A percentile compares a stretch with the other conserved stretches of the same genome.
Conservation (phyloP, 805 yeast genomes). For the Candida boleticola region DNA sequence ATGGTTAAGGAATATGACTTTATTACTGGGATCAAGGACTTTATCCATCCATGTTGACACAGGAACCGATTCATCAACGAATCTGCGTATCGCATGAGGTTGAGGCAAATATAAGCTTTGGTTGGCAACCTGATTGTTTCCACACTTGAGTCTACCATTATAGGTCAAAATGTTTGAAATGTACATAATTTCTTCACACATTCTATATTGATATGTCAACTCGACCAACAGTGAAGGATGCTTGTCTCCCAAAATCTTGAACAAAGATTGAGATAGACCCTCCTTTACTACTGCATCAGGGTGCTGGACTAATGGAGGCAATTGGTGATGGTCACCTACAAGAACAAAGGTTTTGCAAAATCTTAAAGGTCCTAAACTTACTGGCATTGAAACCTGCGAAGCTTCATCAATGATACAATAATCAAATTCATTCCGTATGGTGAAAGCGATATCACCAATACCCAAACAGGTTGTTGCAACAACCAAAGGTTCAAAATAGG, state of each 20-base stretch:
- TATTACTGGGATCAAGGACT: slow-evolving; percentile 51
- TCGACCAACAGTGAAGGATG: slow-evolving; percentile 78
- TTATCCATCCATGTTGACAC: slow-evolving; percentile 51
- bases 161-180: slow-evolving; percentile 80
- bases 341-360: slow-evolving; percentile 76
- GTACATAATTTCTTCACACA: slow-evolving; percentile 87
- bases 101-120: slow-evolving; percentile 53
- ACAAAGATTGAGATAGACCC: slow-evolving; percentile 74
- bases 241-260: slow-evolving; percentile 66
- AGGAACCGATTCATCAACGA: slow-evolving; percentile 6
- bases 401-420: slow-evolving; percentile 97
- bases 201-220: slow-evolving; percentile 81
- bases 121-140: slow-evolving; percentile 58
- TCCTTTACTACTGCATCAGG: slow-evolving; percentile 58
- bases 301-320: slow-evolving; percentile 79
- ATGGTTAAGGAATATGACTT: slow-evolving; percentile 78
- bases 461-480: slow-evolving; percentile 91
- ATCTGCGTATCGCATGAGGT: slow-evolving; percentile 20
- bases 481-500: slow-evolving; percentile 58
- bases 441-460: slow-evolving; percentile 60
- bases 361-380: slow-evolving; percentile 83
- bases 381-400: slow-evolving; percentile 90
- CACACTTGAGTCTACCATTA: slow-evolving; percentile 74
- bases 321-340: slow-evolving; percentile 95
- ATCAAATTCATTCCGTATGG: slow-evolving; percentile 60